Base-by-base conservation (phyloP, 306 rosid species). In the Cotoneaster glaucophyllus region DNA sequence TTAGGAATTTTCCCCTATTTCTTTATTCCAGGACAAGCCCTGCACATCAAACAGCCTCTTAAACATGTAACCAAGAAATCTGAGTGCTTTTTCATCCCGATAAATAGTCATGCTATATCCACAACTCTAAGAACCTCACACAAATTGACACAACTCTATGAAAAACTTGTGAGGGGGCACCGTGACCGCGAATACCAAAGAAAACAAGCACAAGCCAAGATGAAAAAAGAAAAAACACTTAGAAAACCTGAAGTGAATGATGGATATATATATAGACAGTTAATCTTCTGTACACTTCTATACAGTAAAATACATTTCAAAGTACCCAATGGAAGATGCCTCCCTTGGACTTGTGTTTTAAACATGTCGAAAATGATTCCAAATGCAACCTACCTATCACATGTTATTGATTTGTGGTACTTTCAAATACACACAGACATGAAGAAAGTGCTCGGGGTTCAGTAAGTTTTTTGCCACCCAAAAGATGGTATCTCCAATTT, bases 381-480 rank as follows among this genome's bases (percentile, higher is more conserved):
- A 59, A 41, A 25, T 25, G 58, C 69, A 43, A 43, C 58, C 77
- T 41, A 61, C 56, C 77, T 61, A 73, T 41, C 43, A 41, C 77
- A 25, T 43, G 17, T 68, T 24, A 26, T 26, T 72, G 82, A 64
- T 87, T 37, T 79, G 80, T 68, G 89, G 83, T 75, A 89, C 88
- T 84, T 87, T 87, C 77, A 92, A 57, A 82, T 81, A 95, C 67
- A 92, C 91, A 84, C 89, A 92, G 21, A 92, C 80, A 65, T 92
- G 97, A 82, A 95, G 96, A 74, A 87, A 95, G 86, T 89, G 84
- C 76, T 95, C 99, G 2, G 99, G 99, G 68, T 90, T 90, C 83
- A 81, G 85, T 19, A 95, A 81, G 85, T 90, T 92, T 66, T 81
- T 86, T 71, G 87, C 97, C 56, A 95, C 91, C 99, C 99, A 95